Conservation (phyloP, 73 alveolate genomes). For the Durusdinium trenchii region DNA sequence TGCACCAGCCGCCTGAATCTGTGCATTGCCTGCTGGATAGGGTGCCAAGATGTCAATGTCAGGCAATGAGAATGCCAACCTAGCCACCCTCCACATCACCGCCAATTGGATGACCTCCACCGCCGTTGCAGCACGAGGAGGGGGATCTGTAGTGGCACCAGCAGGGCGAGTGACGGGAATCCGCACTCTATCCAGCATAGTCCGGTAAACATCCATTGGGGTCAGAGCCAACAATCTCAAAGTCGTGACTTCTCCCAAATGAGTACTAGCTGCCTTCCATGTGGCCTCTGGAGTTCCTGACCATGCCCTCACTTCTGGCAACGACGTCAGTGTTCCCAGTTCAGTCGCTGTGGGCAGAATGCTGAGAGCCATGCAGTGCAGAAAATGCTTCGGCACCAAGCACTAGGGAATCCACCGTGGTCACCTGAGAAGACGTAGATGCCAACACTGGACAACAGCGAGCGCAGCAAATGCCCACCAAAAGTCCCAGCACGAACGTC, state of each 20-base stretch:
- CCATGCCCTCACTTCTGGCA: too few species aligned
- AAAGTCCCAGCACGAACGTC: too few species aligned
- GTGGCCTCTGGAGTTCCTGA: not conserved
- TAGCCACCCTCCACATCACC: slow-evolving; percentile 51
- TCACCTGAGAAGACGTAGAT: too few species aligned
- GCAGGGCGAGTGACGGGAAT: not conserved
- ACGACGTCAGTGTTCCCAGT: too few species aligned
- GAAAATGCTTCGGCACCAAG: too few species aligned
- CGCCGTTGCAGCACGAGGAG: not conserved
- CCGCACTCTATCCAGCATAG: slow-evolving; percentile 26
- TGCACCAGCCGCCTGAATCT: not conserved
- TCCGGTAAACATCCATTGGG: not conserved
- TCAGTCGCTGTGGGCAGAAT: too few species aligned
- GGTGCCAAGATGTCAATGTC: slow-evolving; percentile 21
- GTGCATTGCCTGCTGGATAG: not conserved
- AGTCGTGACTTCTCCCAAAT: not conserved
- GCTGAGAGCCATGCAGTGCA: too few species aligned
- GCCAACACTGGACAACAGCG: too few species aligned
- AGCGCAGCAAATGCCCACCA: too few species aligned
- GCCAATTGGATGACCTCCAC: slow-evolving; percentile 39
- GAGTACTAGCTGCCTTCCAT: not conserved
- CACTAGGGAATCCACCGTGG: too few species aligned
- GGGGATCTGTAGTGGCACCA: not conserved
- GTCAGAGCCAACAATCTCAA: not conserved
- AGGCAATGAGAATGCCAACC: not conserved